Evolutionary conservation across 2,329 filamentous ascomycete species (phyloP).

Genomic region (Xylariales sp.): DNA sequence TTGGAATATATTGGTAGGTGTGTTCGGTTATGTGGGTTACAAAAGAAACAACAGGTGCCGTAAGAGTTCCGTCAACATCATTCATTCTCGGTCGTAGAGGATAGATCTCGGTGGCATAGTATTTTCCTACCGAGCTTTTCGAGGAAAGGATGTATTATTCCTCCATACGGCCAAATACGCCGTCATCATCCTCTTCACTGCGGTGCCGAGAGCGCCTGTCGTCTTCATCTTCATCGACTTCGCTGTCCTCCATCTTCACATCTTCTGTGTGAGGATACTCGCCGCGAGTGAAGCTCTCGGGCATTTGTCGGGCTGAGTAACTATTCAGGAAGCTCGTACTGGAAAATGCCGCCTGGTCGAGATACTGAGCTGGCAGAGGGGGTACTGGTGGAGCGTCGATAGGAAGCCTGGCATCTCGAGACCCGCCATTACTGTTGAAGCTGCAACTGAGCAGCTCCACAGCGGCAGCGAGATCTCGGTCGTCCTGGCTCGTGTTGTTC

Average conservation of each 20-base stretch:
- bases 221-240: conserved; percentile 63
- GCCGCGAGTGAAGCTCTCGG: conserved; percentile 62
- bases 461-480: conserved; percentile 82
- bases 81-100: conserved; percentile 11
- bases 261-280: conserved; percentile 51
- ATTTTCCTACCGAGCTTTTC: too few relatives aligned
- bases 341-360: conserved; percentile 58
- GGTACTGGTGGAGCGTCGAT: conserved; percentile 83
- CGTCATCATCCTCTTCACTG: conserved; percentile 88
- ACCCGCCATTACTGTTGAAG: conserved; percentile 71
- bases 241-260: conserved; percentile 64
- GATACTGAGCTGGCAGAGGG: conserved; percentile 75
- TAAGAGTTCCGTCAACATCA: conserved; percentile 23
- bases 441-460: conserved; percentile 89
- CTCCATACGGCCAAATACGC: conserved; percentile 95
- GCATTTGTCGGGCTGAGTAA: conserved; percentile 52
- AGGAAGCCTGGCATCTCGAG: conserved; percentile 59
- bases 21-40: conserved; percentile 42
- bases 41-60: conserved; percentile 42
- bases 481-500: conserved; percentile 72
- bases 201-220: conserved; percentile 55
- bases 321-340: conserved; percentile 60
- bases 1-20: conserved; percentile 35
- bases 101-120: too few relatives aligned
- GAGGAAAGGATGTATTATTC: conserved; percentile 63